These are phyloP conservation scores for Zopfia rhizophila DNA, from an alignment of 2,329 filamentous ascomycete genomes.

Conservation along the genomic window DNA sequence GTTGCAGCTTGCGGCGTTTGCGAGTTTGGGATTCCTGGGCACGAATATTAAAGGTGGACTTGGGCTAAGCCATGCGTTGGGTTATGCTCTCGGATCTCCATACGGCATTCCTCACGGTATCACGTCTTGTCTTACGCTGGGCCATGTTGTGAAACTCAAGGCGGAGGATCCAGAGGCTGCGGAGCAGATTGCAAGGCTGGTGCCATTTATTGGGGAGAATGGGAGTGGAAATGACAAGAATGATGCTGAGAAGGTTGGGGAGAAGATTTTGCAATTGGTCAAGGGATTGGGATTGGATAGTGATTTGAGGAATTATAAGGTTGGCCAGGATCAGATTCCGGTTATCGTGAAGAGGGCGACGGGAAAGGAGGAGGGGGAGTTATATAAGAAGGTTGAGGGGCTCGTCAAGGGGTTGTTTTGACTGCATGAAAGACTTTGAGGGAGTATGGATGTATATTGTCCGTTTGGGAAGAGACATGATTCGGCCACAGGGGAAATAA, in stretches of 20 bases:
- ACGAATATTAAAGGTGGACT: constrained; percentile 62
- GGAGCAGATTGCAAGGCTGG: constrained; percentile 56
- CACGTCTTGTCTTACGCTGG: constrained; percentile 65
- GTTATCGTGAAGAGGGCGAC: constrained; percentile 58
- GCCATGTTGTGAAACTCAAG: constrained; percentile 65
- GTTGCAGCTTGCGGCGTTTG: constrained; percentile 64
- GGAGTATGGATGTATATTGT: too few species aligned
- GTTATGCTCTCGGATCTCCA: constrained; percentile 65
- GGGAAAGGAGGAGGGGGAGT: constrained; percentile 52
- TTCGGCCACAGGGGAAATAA: too few species aligned
- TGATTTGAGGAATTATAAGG: constrained; percentile 59
- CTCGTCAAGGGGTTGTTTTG: constrained; percentile 57
- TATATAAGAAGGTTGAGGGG: constrained; percentile 56
- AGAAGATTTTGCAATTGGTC: constrained; percentile 57
- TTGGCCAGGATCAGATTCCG: constrained; percentile 54
- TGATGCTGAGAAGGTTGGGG: constrained; percentile 58
- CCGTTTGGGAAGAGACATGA: too few species aligned
- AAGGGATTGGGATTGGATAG: constrained; percentile 55
- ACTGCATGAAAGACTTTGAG: too few species aligned
- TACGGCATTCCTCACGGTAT: constrained; percentile 68
- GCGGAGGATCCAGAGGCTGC: constrained; percentile 57
- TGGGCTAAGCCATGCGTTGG: constrained; percentile 59
- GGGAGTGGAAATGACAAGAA: constrained; percentile 52
- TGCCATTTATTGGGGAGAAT: constrained; percentile 56
- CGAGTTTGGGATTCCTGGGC: constrained; percentile 61